Base-by-base conservation (phyloP, 2,329 filamentous ascomycete genomes). In the Colletotrichum incanum region DNA sequence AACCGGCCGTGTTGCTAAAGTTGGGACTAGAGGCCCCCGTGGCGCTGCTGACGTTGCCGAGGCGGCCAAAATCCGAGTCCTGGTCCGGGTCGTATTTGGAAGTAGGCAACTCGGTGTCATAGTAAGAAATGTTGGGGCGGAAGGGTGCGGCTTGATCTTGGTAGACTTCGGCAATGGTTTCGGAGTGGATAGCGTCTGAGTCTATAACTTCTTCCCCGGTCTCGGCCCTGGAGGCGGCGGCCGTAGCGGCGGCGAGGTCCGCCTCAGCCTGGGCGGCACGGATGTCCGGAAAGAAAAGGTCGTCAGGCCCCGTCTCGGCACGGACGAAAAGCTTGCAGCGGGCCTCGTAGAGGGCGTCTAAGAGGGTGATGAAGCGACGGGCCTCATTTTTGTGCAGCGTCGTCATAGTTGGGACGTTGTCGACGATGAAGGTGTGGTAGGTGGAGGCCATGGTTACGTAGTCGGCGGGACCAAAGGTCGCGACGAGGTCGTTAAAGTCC, bases 281-380 rank as follows among this genome's bases (percentile, higher is more conserved):
- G 41, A 74, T 78, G 70, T 93, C 91, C 0, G 93, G 93, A 79
- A 96, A 96, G 86, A 96, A 95, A 7, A 95, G 85, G 37, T 91
- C 87, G 75, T 96, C 94, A 0, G 93, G 93, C 0, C 89, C 90
- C 2, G 88, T 89, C 50, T 86, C 87, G 2, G 93, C 93, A 26
- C 90, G 86, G 64, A 96, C 86, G 54, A 94, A 81, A 12, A 96
- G 87, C 76, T 94, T 94, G 80, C 93, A 95, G 9, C 91, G 88
- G n/a, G 93, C 92, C 83, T 96, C 93, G 80, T 96, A 96, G 0
- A 94, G 85, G 0, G 93, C 93, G 77, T 96, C 93, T 1, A 96
- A 87, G 1, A 96, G 86, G 0, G 93, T 95, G 78, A 96, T 96
- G 78, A 96, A 91, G 14, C 94, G 88, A 5, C 93, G 86, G 1